Evolutionary conservation across 2,329 filamentous ascomycete species (phyloP).

Genomic region (Aureobasidium subglaciale): DNA sequence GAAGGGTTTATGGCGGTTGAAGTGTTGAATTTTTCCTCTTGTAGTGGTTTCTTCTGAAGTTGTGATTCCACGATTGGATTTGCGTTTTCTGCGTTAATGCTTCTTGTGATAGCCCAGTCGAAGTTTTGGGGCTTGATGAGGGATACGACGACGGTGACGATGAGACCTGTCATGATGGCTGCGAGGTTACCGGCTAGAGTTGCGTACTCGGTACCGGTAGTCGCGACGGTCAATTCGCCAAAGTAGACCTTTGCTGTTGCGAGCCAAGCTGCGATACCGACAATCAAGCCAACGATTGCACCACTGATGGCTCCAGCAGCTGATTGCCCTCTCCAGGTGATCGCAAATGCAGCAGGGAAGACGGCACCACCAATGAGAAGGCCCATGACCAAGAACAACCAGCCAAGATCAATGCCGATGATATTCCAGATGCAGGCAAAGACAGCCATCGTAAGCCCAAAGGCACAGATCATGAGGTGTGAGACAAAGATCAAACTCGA

Average conservation of each 20-base stretch:
- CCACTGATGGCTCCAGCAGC: constrained; percentile 29
- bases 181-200: constrained; percentile 34
- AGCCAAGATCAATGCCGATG: constrained; percentile 35
- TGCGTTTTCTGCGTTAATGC: constrained; percentile 27
- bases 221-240: constrained; percentile 33
- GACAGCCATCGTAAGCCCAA: constrained; percentile 34
- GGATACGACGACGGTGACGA: constrained; percentile 27
- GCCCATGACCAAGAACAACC: constrained; percentile 36
- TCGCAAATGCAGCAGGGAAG: constrained; percentile 27
- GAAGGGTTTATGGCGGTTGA: not conserved
- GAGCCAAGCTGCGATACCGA: constrained; percentile 33
- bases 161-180: constrained; percentile 24
- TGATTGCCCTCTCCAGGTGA: constrained; percentile 32
- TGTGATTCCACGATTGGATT: constrained; percentile 16
- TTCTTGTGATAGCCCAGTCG: constrained; percentile 34
- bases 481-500: constrained; percentile 34
- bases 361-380: constrained; percentile 38
- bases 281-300: constrained; percentile 28
- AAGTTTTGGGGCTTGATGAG: constrained; percentile 33
- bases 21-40: constrained; percentile 21
- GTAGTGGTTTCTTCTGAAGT: constrained; percentile 28
- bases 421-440: constrained; percentile 28
- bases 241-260: constrained; percentile 28
- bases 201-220: constrained; percentile 32
- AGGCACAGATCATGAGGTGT: constrained; percentile 35